Conservation (phyloP, 2,329 filamentous ascomycete genomes). For the Aspergillus quadricinctus region DNA sequence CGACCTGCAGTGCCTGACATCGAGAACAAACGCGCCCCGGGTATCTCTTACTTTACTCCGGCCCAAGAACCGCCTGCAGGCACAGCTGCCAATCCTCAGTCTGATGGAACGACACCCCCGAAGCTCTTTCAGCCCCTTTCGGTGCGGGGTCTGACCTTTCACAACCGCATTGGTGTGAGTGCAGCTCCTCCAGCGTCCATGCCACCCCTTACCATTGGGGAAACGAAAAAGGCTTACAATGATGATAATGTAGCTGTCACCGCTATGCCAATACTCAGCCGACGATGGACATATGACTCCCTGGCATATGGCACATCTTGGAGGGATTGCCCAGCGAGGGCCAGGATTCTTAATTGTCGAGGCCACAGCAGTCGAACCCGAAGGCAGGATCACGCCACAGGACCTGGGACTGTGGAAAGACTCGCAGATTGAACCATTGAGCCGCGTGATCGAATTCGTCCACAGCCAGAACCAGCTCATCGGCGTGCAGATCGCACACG, state of each 20-base stretch:
- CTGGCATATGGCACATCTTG: constrained; percentile 79
- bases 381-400: constrained; percentile 73
- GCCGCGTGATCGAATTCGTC: constrained; percentile 67
- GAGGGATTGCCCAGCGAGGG: constrained; percentile 71
- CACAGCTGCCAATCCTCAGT: constrained; percentile 39
- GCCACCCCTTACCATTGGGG: not conserved
- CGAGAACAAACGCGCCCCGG: constrained; percentile 30
- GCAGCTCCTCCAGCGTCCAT: not conserved
- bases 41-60: constrained; percentile 41
- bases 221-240: not conserved
- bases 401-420: constrained; percentile 69
- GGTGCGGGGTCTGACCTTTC: constrained; percentile 56
- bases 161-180: constrained; percentile 36
- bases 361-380: constrained; percentile 67
- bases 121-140: constrained; percentile 58
- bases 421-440: constrained; percentile 67
- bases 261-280: constrained; percentile 65
- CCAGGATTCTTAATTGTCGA: constrained; percentile 73
- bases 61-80: constrained; percentile 35
- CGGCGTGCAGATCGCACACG: constrained; percentile 77
- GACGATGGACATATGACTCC: constrained; percentile 68
- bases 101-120: constrained; percentile 40
- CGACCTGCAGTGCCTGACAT: constrained; percentile 28
- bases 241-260: constrained; percentile 29
- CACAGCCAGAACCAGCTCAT: constrained; percentile 74